These are phyloP conservation scores for Licmophora abbreviata DNA, from an alignment of 108 stramenopile species.

Conservation along the genomic window DNA sequence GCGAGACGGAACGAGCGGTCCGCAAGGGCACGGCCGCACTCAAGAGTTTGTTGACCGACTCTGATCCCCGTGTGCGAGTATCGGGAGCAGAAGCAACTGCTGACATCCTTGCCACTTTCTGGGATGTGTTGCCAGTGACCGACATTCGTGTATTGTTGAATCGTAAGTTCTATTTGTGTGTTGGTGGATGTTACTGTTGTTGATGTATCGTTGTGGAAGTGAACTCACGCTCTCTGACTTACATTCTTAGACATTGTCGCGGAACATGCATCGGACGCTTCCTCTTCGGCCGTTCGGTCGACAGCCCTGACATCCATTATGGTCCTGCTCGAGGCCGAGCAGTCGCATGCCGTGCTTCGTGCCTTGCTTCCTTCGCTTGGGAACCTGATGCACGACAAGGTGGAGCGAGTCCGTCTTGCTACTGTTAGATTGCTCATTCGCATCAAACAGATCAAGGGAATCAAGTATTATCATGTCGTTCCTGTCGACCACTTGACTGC, in stretches of 20 bases:
- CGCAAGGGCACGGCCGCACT: constrained; percentile 63
- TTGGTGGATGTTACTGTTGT: background rate
- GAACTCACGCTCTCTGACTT: too few species aligned
- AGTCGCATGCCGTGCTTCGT: constrained; percentile 81
- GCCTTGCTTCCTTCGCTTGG: constrained; percentile 76
- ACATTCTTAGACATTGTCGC: too few species aligned
- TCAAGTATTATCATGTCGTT: constrained; percentile 93
- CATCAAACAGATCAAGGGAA: constrained; percentile 64
- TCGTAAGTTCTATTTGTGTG: constrained; percentile 27
- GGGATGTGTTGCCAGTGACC: constrained; percentile 77
- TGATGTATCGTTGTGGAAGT: background rate
- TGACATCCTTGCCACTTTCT: constrained; percentile 61
- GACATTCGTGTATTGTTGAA: constrained; percentile 80
- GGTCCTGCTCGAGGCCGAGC: constrained; percentile 54
- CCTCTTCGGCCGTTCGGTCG: constrained; percentile 73
- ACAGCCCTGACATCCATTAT: constrained; percentile 71
- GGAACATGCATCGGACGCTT: constrained; percentile 77
- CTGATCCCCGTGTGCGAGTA: constrained; percentile 65
- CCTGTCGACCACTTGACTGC: constrained; percentile 77
- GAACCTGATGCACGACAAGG: constrained; percentile 88
- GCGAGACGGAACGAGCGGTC: constrained; percentile 43
- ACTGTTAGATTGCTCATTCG: constrained; percentile 74
- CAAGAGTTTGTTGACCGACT: constrained; percentile 61
- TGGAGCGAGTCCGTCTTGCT: constrained; percentile 78
- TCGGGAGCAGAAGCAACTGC: constrained; percentile 76